These are phyloP conservation scores for Pogostemon cablin DNA, from an alignment of 257 asterid species.

Conservation along the genomic window DNA sequence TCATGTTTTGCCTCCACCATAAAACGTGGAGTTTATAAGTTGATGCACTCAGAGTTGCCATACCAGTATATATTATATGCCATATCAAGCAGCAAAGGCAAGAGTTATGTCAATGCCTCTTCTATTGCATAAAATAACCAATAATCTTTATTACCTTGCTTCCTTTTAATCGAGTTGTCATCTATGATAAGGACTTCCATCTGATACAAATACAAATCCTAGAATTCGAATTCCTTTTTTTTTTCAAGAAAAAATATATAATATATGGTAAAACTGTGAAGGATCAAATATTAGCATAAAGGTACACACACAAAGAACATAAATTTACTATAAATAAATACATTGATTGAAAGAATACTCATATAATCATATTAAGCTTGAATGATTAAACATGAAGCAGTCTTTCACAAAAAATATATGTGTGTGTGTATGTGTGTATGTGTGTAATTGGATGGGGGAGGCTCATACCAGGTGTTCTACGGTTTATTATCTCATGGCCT, in stretches of 20 bases:
- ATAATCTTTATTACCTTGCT: neutral
- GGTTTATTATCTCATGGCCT: neutral
- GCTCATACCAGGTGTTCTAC: neutral
- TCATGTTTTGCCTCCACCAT: neutral
- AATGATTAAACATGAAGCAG: neutral
- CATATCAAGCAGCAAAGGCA: neutral
- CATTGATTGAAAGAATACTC: neutral
- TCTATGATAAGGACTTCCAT: neutral
- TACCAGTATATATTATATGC: neutral
- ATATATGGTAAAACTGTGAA: neutral
- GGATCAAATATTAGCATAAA: neutral
- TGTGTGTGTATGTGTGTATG: too few species aligned
- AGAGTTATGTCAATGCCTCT: too few species aligned
- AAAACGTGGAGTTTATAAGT: neutral
- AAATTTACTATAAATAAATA: neutral
- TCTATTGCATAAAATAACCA: neutral
- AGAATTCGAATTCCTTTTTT: neutral
- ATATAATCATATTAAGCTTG: neutral
- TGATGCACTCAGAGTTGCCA: neutral
- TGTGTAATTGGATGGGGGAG: too few species aligned
- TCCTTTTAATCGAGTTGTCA: constrained; percentile 6
- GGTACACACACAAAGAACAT: neutral
- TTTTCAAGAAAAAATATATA: neutral
- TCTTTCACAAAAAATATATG: neutral
- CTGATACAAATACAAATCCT: neutral